These are phyloP conservation scores for Rhexocercosporidium sp. DNA, from an alignment of 2,329 filamentous ascomycete species.

Conservation along the genomic window DNA sequence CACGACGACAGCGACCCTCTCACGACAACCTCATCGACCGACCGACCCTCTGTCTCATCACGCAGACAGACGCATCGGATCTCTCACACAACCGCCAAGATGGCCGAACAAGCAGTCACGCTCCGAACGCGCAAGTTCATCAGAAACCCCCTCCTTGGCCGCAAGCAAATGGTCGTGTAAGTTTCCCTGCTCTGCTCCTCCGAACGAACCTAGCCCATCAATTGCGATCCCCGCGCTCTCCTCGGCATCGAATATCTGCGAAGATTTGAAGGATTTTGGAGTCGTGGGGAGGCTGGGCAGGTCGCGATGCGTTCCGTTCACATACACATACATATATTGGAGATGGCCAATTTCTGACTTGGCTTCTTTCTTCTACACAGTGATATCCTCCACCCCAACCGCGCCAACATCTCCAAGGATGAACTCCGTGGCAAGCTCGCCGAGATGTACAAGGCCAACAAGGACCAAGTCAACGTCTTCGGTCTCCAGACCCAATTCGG, in stretches of 20 bases:
- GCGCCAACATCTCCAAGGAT: conserved; percentile 98
- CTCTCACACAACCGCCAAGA: conserved; percentile 63
- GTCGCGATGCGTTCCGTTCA: not conserved
- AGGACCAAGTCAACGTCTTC: conserved; percentile 97
- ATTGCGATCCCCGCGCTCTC: conserved; percentile 17
- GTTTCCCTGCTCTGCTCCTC: conserved; percentile 54
- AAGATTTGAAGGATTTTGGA: conserved; percentile 13
- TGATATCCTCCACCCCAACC: conserved; percentile 99
- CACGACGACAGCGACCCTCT: conserved; percentile 38
- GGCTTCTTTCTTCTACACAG: conserved; percentile 54
- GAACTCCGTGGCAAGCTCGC: conserved; percentile 95
- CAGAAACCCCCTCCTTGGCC: conserved; percentile 97
- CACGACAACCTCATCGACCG: conserved; percentile 37
- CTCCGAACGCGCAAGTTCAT: conserved; percentile 99
- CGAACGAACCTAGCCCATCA: conserved; percentile 6
- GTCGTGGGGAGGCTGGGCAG: conserved; percentile 21
- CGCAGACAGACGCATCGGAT: conserved; percentile 41
- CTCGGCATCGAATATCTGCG: conserved; percentile 18
- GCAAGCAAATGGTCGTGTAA: conserved; percentile 99
- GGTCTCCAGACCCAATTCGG: conserved; percentile 98
- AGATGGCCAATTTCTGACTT: conserved; percentile 29
- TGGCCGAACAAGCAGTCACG: conserved; percentile 84
- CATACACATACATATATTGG: conserved; percentile 18
- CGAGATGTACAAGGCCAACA: conserved; percentile 96
- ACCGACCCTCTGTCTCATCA: conserved; percentile 40